Evolutionary conservation across 305 asterid genomes (phyloP), one percentile per base, ranked within the genome.

Genomic region (Solanum hybrid): DNA sequence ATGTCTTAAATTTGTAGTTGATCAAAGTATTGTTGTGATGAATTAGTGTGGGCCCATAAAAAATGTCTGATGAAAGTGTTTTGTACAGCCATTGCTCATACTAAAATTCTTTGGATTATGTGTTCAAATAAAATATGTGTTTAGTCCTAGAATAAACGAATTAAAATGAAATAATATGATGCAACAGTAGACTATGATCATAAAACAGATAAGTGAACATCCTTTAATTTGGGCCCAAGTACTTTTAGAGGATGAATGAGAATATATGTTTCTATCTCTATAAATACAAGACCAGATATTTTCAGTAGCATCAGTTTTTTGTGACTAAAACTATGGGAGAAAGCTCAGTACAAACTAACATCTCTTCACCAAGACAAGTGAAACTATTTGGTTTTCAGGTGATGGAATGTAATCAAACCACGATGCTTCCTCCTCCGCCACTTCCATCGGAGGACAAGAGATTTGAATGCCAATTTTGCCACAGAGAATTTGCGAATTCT

Each of bases 381-480:
- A 96, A 91, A 90, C 93, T 96, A 57, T 95, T 96, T 9, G 98
- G 98, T 1, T 95, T 95, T 79, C 88, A 92, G 0, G 94, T 96
- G 61, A 36, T 81, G 36, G 89, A 75, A 20, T 89, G 79, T 22
- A 75, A 78, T 36, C 88, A 88, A 45, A 79, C 57, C 65, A 80
- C 24, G 22, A 3, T 0, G 26, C 76, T 15, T 4, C 88, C 90
- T 39, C 83, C 34, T 38, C 61, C 33, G 7, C 65, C 65, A 11
- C 86, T 12, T 4, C 65, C 65, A 37, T 6, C 10, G 31, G 89
- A 93, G 80, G 88, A 91, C 86, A 77, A 95, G 86, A 93, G 90
- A 45, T 95, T 94, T 87, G 96, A 95, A 83, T 95, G 97, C 89
- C 95, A 94, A 36, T 93, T 94, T 93, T 95, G 97, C 84, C 93